Evolutionary conservation across 345 rosid genomes (phyloP).

Genomic region (Barbarea vulgaris): DNA sequence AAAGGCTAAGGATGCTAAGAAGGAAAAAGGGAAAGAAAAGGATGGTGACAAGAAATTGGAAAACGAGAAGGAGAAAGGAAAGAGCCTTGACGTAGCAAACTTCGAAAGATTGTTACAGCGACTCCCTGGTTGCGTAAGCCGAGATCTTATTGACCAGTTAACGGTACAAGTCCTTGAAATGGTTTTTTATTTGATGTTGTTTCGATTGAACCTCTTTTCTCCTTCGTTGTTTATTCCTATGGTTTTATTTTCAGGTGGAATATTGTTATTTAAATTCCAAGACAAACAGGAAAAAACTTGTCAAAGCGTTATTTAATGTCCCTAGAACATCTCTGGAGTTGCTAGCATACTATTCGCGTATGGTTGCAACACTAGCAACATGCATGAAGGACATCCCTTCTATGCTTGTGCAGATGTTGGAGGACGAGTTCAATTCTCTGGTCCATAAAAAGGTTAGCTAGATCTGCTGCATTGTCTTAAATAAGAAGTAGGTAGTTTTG

Average conservation of each 20-base stretch:
- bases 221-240: slow-evolving; percentile 8
- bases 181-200: slow-evolving; percentile 9
- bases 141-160: slow-evolving; percentile 97
- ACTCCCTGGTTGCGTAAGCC: slow-evolving; percentile 93
- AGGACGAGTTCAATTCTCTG: slow-evolving; percentile 95
- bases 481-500: slow-evolving; percentile 13
- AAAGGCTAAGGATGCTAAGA: slow-evolving; percentile 63
- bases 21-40: slow-evolving; percentile 85
- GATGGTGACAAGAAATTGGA: slow-evolving; percentile 79
- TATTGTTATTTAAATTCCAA: slow-evolving; percentile 96
- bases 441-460: slow-evolving; percentile 83
- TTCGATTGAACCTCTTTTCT: slow-evolving; percentile 1
- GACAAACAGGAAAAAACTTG: slow-evolving; percentile 93
- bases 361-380: slow-evolving; percentile 93
- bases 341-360: slow-evolving; percentile 91
- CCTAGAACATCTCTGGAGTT: slow-evolving; percentile 97
- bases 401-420: slow-evolving; percentile 90
- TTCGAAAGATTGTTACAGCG: slow-evolving; percentile 92
- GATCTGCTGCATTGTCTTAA: not conserved
- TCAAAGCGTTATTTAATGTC: slow-evolving; percentile 90
- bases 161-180: slow-evolving; percentile 59
- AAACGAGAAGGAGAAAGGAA: slow-evolving; percentile 83
- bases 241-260: slow-evolving; percentile 70
- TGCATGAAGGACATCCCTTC: slow-evolving; percentile 95
- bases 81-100: slow-evolving; percentile 85